phyloP scores from a whole-genome alignment of 2,329 filamentous ascomycete genomes.

The Stromatinia cepivora region DNA sequence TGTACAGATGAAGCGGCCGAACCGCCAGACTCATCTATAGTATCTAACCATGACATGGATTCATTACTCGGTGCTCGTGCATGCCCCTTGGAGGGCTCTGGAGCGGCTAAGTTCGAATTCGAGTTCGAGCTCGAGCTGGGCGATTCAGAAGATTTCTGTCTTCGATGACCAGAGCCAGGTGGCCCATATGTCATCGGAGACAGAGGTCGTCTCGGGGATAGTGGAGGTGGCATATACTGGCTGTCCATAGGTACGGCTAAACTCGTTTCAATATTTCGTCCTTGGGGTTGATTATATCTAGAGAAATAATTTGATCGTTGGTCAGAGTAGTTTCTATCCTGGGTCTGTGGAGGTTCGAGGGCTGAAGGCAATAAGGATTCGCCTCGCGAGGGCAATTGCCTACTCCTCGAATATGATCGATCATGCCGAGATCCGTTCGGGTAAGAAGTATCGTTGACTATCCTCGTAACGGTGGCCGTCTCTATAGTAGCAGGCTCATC shows the following conservation, averaged over 20 bases:
- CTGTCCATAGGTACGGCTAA: constrained; percentile 55
- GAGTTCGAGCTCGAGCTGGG: not conserved
- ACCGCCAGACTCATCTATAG: constrained; percentile 84
- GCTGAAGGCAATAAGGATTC: constrained; percentile 41
- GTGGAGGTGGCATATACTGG: constrained; percentile 67
- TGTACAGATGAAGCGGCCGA: constrained; percentile 79
- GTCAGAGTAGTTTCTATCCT: constrained; percentile 38
- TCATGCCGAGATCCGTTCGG: constrained; percentile 30
- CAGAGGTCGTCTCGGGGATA: constrained; percentile 62
- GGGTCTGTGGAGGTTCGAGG: constrained; percentile 37
- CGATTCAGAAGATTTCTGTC: constrained; percentile 24
- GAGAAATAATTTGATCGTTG: constrained; percentile 22
- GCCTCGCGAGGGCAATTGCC: constrained; percentile 39
- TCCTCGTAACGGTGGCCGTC: constrained; percentile 54
- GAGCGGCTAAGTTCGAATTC: constrained; percentile 33
- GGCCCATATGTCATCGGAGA: constrained; percentile 46
- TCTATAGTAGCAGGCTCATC: constrained; percentile 51
- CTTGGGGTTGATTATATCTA: constrained; percentile 13
- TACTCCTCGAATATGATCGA: constrained; percentile 34
- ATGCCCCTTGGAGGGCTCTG: constrained; percentile 45
- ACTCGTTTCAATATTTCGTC: constrained; percentile 24
- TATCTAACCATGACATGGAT: constrained; percentile 90
- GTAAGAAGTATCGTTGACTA: constrained; percentile 46
- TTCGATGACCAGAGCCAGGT: constrained; percentile 41
- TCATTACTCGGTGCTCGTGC: constrained; percentile 68